A percentile compares a stretch with the other conserved stretches of the same genome.
Evolutionary conservation across 2,329 filamentous ascomycete species (phyloP).

Genomic region (Alternaria sp.): DNA sequence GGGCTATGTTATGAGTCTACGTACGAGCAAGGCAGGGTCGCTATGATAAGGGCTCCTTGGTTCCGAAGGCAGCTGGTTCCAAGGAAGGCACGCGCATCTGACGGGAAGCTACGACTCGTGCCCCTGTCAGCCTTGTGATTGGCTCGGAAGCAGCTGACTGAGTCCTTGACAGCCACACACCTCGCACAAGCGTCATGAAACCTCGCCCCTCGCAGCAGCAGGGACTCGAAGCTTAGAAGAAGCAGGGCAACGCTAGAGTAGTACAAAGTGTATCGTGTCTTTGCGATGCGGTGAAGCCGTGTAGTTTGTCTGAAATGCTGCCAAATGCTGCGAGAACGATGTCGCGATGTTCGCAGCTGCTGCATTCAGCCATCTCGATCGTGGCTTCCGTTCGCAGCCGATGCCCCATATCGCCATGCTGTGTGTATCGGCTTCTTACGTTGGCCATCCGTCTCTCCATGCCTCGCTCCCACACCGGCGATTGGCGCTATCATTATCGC

Average conservation of each 20-base stretch:
- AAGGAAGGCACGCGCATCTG: conserved; percentile 28
- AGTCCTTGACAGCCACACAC: conserved; percentile 12
- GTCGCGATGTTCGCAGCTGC: background rate
- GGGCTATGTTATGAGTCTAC: conserved; percentile 8
- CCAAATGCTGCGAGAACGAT: background rate
- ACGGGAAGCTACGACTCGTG: conserved; percentile 26
- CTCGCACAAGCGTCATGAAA: conserved; percentile 16
- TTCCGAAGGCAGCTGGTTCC: conserved; percentile 22
- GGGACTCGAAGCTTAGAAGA: conserved; percentile 11
- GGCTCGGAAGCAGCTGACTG: conserved; percentile 21
- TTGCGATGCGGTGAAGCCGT: background rate
- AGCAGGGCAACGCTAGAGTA: conserved; percentile 15
- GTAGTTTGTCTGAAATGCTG: background rate
- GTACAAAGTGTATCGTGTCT: background rate
- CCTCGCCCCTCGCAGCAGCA: conserved; percentile 10
- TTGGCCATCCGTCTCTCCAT: conserved; percentile 35
- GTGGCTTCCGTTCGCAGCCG: conserved; percentile 38
- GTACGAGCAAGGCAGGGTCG: background rate
- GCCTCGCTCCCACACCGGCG: conserved; percentile 27
- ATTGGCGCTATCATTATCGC: conserved; percentile 46
- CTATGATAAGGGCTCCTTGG: conserved; percentile 22
- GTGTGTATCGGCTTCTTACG: conserved; percentile 12
- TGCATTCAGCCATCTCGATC: background rate
- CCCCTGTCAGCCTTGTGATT: conserved; percentile 18
- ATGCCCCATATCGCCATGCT: conserved; percentile 20